phyloP scores from a whole-genome alignment of 176 grass and related monocot genomes.

The Triticum dicoccoides region DNA sequence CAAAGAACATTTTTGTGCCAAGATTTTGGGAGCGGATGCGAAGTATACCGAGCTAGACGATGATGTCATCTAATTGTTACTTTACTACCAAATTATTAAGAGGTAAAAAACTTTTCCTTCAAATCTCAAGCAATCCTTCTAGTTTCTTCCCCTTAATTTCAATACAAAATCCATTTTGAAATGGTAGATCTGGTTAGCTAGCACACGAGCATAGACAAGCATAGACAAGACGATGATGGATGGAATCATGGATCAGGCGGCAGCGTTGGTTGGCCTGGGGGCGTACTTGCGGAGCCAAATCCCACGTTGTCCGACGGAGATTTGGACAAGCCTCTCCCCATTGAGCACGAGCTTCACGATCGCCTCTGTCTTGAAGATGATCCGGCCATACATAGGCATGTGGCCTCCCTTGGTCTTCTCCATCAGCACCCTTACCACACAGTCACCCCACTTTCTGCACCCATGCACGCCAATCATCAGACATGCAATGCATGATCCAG shows the following conservation, averaged over 20 bases:
- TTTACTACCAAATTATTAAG: too few species aligned
- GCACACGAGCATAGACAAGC: too few species aligned
- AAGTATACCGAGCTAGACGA: too few species aligned
- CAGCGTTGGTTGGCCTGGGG: not conserved
- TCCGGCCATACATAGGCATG: conserved; percentile 30
- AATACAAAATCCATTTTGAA: too few species aligned
- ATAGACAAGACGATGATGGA: too few species aligned
- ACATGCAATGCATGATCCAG: not conserved
- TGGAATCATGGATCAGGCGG: not conserved
- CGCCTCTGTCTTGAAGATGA: conserved; percentile 32
- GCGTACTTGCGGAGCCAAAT: conserved; percentile 46
- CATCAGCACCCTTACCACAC: conserved; percentile 35
- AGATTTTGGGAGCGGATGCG: too few species aligned
- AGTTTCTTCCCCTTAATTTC: too few species aligned
- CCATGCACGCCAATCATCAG: not conserved
- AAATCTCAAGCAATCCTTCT: too few species aligned
- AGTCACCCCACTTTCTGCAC: conserved; percentile 32
- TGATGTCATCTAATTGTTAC: too few species aligned
- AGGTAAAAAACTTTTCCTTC: too few species aligned
- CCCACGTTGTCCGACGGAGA: conserved; percentile 13
- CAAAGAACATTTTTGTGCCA: too few species aligned
- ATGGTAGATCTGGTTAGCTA: not conserved
- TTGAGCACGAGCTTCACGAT: conserved; percentile 35
- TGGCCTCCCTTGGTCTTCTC: conserved; percentile 1
- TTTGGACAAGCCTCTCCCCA: not conserved